Evolutionary conservation across 768 basidiomycete genomes (phyloP).

Genomic region (Tylopilus subfusipes): DNA sequence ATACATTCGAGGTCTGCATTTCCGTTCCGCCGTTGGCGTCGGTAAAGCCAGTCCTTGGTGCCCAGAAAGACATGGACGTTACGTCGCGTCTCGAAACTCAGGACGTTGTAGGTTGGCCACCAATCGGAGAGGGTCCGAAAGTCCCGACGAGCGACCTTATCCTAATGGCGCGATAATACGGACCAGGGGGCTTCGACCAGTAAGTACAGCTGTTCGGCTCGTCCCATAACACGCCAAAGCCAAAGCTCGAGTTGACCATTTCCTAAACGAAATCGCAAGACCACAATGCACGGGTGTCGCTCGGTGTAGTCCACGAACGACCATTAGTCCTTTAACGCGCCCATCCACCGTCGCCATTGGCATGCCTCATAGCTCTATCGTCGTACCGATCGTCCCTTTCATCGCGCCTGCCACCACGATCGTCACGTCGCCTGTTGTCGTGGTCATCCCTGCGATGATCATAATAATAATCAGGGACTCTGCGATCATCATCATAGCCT

Average conservation of each 20-base stretch:
- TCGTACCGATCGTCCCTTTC: constrained; percentile 82
- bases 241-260: constrained; percentile 41
- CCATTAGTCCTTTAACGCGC: constrained; percentile 54
- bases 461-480: constrained; percentile 82
- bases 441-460: constrained; percentile 81
- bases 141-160: constrained; percentile 29
- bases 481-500: constrained; percentile 74
- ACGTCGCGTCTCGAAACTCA: constrained; percentile 20
- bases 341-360: constrained; percentile 79
- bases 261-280: constrained; percentile 50
- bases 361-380: constrained; percentile 66
- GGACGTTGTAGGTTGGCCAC: constrained; percentile 6
- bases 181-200: constrained; percentile 38
- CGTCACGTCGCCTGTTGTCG: constrained; percentile 57
- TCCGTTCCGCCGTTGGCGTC: constrained; percentile 6
- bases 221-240: constrained; percentile 37
- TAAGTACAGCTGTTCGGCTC: constrained; percentile 38
- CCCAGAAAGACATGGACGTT: constrained; percentile 6
- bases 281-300: constrained; percentile 32
- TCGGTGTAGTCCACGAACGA: constrained; percentile 34
- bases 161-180: constrained; percentile 32
- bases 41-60: constrained; percentile 13
- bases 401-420: constrained; percentile 71
- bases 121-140: constrained; percentile 20
- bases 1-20: constrained; percentile 1